Conservation (phyloP, 345 rosid species). For the Heritiera littoralis region DNA sequence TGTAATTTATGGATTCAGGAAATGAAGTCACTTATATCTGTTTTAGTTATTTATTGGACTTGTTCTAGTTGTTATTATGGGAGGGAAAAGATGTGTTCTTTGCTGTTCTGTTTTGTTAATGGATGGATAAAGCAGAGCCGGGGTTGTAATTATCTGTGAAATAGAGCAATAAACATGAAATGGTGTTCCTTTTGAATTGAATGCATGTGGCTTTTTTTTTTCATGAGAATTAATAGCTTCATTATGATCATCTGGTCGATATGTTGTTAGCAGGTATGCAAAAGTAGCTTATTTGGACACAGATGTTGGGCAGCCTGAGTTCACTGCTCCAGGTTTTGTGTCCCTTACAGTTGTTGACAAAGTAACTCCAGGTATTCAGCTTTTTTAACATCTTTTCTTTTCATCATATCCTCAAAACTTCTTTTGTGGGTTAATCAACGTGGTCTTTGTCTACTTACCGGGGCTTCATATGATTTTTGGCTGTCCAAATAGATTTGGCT, state of each 20-base stretch:
- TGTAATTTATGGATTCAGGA: background rate
- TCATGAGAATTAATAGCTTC: background rate
- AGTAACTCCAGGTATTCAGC: slow-evolving; percentile 53
- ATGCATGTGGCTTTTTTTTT: background rate
- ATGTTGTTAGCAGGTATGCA: slow-evolving; percentile 55
- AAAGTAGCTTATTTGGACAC: slow-evolving; percentile 88
- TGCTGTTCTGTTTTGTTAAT: slow-evolving; percentile 13
- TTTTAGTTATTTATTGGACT: background rate
- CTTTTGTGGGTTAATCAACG: background rate
- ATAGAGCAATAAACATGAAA: background rate
- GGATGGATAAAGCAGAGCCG: background rate
- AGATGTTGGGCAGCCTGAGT: slow-evolving; percentile 97
- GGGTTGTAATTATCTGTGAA: background rate
- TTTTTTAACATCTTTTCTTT: background rate
- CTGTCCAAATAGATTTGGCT: slow-evolving; percentile 56
- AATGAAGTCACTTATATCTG: background rate
- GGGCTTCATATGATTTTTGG: slow-evolving; percentile 8
- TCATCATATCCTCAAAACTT: background rate
- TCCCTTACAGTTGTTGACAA: slow-evolving; percentile 77
- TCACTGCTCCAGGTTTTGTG: slow-evolving; percentile 82
- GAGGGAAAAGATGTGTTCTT: background rate
- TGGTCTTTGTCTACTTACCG: slow-evolving; percentile 1
- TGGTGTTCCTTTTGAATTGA: background rate
- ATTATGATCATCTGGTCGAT: background rate
- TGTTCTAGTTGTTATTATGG: slow-evolving; percentile 20